phyloP scores from a whole-genome alignment of 805 yeast genomes.

The Ogataea saltuana region DNA sequence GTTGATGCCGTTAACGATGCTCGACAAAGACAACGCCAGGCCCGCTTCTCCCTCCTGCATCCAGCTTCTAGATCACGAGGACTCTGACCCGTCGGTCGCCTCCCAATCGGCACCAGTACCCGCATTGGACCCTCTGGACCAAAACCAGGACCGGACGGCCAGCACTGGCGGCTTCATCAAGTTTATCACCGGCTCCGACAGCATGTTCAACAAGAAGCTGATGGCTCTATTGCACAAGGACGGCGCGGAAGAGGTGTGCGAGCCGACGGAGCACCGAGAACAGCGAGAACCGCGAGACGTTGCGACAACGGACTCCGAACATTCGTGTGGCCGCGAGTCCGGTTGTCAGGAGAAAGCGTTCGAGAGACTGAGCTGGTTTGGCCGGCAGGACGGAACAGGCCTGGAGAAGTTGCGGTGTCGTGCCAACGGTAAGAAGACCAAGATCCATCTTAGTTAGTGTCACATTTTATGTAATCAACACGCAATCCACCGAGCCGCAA shows the following conservation, averaged over 20 bases:
- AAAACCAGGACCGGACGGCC: not conserved
- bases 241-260: not conserved
- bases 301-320: too few relatives aligned
- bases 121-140: too few relatives aligned
- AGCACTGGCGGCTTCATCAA: conserved; percentile 9
- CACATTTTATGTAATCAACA: conserved; percentile 6
- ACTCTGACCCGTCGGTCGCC: too few relatives aligned
- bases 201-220: conserved; percentile 19
- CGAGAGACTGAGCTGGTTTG: conserved; percentile 5
- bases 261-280: too few relatives aligned
- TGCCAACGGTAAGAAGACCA: conserved; percentile 14
- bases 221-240: conserved; percentile 17
- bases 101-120: too few relatives aligned
- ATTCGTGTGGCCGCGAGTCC: not conserved
- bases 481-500: not conserved
- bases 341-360: conserved; percentile 1
- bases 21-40: too few relatives aligned
- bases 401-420: conserved; percentile 17
- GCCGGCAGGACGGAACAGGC: conserved; percentile 10
- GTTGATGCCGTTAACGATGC: conserved; percentile 4
- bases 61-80: too few relatives aligned
- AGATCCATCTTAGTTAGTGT: conserved; percentile 11
- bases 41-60: conserved; percentile 2
- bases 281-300: too few relatives aligned
- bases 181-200: conserved; percentile 21